Base-by-base conservation (phyloP, 2,329 filamentous ascomycete species). In the Neonectria sp. region DNA sequence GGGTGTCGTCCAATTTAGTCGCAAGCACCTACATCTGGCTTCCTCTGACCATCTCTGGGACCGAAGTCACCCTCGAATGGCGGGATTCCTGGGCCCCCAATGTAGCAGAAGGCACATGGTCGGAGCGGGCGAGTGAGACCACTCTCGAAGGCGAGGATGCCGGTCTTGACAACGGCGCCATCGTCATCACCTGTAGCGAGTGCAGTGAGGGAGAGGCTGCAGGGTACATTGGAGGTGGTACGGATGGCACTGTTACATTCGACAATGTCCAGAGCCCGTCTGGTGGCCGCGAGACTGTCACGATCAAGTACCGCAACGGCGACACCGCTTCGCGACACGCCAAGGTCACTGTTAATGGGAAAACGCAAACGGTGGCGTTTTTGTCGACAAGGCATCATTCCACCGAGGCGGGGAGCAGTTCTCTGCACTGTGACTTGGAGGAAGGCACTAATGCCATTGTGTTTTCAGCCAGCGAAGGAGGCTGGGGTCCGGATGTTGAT, bases 11-110 rank as follows among this genome's bases (percentile, higher is more conserved):
- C n/a, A 89, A 92, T 68, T 83, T 93, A 1, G 86, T 85, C 77
- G 80, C 86, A 0, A 88, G 85, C 58, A 91, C 89, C 0, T 92
- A 92, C 72, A 80, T 92, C 46, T 92, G 90, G 90, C 82, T 92
- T 0, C 90, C 90, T 0, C 78, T 92, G 0, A 81, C 75, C 4
- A 82, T 91, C 66, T 81, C 81, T 1, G 88, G 87, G 0, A 88
- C 82, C 0, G 84, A 80, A 0, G 86, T 89, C 2, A 45, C 40
- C n/a, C 2, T 83, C 72, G 11, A 82, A 24, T 89, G 73, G 79
- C 77, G 82, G 29, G 86, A 88, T 11, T 88, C 86, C 64, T 91
- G 89, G 89, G 78, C 86, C 1, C 80, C 86, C 0, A 77, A 89
- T 53, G 79, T 82, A 0, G 69, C 72, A 3, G 78, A 80, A 0